phyloP scores from a whole-genome alignment of 2,329 filamentous ascomycete species.

The Colletotrichum sp. region DNA sequence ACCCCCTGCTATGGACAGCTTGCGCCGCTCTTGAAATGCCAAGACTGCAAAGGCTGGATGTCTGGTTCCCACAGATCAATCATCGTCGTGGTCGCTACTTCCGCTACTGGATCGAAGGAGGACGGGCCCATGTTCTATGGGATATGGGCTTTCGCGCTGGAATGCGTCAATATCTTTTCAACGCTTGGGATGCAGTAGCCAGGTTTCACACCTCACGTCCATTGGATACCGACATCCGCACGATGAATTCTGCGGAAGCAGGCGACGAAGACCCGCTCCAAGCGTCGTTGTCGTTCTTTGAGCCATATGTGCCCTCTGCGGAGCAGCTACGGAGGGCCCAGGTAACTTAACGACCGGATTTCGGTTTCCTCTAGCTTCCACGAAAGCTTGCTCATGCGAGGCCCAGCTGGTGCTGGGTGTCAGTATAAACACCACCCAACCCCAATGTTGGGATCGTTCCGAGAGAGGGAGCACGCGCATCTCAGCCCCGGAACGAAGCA shows the following conservation, averaged over 20 bases:
- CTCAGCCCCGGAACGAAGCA: no score
- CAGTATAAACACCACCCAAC: no score
- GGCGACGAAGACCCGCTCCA: not conserved
- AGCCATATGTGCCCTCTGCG: not conserved
- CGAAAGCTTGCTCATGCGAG: fast-evolving
- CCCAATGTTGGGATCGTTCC: no score
- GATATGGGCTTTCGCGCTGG: fast-evolving
- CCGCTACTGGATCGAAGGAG: not conserved
- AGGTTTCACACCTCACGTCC: not conserved
- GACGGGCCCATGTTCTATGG: not conserved
- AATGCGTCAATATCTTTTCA: not conserved
- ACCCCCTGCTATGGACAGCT: not conserved
- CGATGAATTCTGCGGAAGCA: not conserved
- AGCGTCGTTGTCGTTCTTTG: not conserved
- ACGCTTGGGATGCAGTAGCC: not conserved
- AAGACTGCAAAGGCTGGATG: not conserved
- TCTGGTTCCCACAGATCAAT: no score
- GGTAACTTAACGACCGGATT: no score
- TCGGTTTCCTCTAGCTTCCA: no score
- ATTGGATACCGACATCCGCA: not conserved
- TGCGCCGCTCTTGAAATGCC: not conserved
- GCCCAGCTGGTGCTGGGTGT: no score
- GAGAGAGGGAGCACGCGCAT: no score
- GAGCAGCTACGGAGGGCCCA: not conserved
- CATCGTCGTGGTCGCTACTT: fast-evolving